Base-by-base conservation (phyloP, 2,329 filamentous ascomycete genomes). In the Hyphodiscus sp. region DNA sequence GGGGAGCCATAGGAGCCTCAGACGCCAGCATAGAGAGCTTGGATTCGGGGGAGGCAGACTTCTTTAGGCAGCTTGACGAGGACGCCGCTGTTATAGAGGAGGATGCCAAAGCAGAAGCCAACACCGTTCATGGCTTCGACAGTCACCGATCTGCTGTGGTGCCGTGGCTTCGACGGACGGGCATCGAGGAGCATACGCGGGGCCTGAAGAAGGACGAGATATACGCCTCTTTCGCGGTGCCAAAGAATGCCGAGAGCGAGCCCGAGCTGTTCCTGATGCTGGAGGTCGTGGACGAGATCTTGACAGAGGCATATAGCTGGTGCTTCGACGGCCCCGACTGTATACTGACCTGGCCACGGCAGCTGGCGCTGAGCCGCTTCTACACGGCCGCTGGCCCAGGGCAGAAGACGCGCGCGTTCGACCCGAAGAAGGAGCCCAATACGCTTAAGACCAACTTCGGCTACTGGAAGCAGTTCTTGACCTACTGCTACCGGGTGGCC, bases 21-120 rank as follows among this genome's bases (percentile, higher is more conserved):
- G 20, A 47, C 6, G 7, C n/a, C n/a, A n/a, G n/a, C n/a, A 18
- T 3, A 18, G 20, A 18, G 5, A 84, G 44, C 50, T 43, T 47
- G 20, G 45, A 33, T 19, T 43, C n/a, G 15, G 15, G 38, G 19
- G 44, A 47, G 33, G 11, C 1, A 20, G 33, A 47, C 29, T 53
- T 53, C 33, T 54, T 52, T 33, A 30, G n/a, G 41, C 41, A 26
- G 46, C 50, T 41, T 16, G 20, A 20, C 30, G 1, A 56, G 13
- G 50, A 56, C 41, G 38, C 18, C 6, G n/a, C 26, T 20, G 7
- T 18, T 18, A 20, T 38, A 7, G 20, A 58, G 42, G 47, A 53
- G 19, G 52, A 58, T 43, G 29, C 18, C 33, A 55, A 48, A 33
- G 49, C 49, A 43, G 53, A 30, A 18, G 52, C 55, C 33, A 55